Evolutionary conservation across 805 yeast species (phyloP).

Genomic region (Vanderwaltozyma polyspora): DNA sequence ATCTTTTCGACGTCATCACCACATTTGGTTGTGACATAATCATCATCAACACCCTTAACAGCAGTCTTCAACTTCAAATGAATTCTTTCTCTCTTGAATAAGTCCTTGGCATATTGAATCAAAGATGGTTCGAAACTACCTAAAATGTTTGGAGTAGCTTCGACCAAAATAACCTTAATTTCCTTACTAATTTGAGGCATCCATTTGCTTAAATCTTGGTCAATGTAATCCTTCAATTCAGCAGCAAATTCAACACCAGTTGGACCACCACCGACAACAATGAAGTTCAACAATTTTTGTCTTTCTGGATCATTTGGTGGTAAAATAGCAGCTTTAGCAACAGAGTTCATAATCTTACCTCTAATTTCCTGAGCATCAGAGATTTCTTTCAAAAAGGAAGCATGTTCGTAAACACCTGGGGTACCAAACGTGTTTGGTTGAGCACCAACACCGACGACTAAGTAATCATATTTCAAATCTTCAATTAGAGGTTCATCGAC

Average conservation of each 20-base stretch:
- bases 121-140: conserved; percentile 58
- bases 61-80: conserved; percentile 72
- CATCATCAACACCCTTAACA: conserved; percentile 75
- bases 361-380: conserved; percentile 80
- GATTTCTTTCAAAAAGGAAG: conserved; percentile 82
- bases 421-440: conserved; percentile 90
- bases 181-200: conserved; percentile 78
- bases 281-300: conserved; percentile 71
- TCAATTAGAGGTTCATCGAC: conserved; percentile 38
- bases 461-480: conserved; percentile 58
- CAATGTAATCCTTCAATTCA: conserved; percentile 87
- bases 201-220: conserved; percentile 82
- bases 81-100: conserved; percentile 58
- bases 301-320: conserved; percentile 68
- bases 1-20: conserved; percentile 63
- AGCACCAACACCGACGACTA: conserved; percentile 91
- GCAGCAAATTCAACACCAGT: conserved; percentile 98
- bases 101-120: conserved; percentile 68
- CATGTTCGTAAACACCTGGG: conserved; percentile 85
- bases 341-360: conserved; percentile 69
- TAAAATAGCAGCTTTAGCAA: conserved; percentile 78
- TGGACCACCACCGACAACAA: conserved; percentile 98
- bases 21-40: conserved; percentile 56
- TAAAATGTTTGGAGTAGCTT: conserved; percentile 84
- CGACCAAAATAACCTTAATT: conserved; percentile 74